Base-by-base conservation (phyloP, 306 rosid species). In the Castanopsis chinensis region DNA sequence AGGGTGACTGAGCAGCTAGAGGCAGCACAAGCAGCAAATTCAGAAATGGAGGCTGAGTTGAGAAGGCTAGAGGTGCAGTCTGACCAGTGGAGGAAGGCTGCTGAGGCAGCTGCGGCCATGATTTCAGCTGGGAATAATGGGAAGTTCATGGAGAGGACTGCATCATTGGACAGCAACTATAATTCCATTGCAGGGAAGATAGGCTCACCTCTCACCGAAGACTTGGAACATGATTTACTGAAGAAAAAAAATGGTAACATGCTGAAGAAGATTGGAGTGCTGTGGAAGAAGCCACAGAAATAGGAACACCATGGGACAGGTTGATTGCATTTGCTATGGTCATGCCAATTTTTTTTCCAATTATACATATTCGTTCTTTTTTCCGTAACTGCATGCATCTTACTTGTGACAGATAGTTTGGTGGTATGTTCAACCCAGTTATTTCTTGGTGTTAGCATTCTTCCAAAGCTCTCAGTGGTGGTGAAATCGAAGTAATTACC, bases 81-180 rank as follows among this genome's bases (percentile, higher is more conserved):
- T 17, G 96, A 93, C 80, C 99, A 96, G 67, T 96, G 97, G 98
- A 93, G 98, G 80, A 96, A 96, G 74, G 99, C 99, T 6, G 99
- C 99, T 3, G 99, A 96, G 69, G 98, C 99, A 1, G 99, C 99
- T 13, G 98, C 98, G 4, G 60, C 99, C n/a, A 93, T 93, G 87
- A 90, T 96, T 71, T 90, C 99, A 5, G 88, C 93, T 0, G 98
- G 98, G 37, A 91, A 87, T 77, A 89, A 89, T 10, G 96, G 96
- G 75, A 91, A 87, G 87, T 28, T 96, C 80, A 86, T 94, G 49
- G 98, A 96, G 59, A 86, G 96, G 81, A 83, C 88, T 7, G 89
- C 81, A 37, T 90, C 98, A 43, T 73, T 96, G 91, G 96, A 93
- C 76, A 86, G 81, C 85, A 89, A 49, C 88, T 93, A 88, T 41